Base-by-base conservation (phyloP, 345 rosid genomes). In the Toxicodendron radicans region DNA sequence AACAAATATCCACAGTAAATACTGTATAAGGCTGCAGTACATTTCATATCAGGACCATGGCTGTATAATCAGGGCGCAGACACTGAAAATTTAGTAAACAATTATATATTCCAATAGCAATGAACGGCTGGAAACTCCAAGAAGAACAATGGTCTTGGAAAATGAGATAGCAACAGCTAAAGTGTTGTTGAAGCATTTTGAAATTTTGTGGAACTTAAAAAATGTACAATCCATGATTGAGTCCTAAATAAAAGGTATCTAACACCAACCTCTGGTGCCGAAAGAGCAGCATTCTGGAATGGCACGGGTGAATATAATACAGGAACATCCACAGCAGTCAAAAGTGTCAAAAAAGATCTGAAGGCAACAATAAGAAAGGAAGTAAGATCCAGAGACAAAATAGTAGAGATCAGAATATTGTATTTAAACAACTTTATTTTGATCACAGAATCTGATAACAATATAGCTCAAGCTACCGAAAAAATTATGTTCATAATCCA, bases 231-330 rank as follows among this genome's bases (percentile, higher is more conserved):
- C 24, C 16, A 13, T 58, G 68, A 72, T 14, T 46, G 32, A 72
- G 13, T 52, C 46, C 24, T 24, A 33, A 30, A 46, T 46, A 30
- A 14, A 54, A 71, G 46, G n/a, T 14, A 56, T 59, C 58, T 65
- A 82, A 54, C 11, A 85, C 88, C 43, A 67, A 89, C 99, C 95
- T 92, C 92, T 0, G 98, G 99, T 65, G 91, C 79, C 74, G 97
- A 91, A 62, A 93, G 64, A 72, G 99, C 86, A 66, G 95, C 91
- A 80, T 90, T 89, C 71, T 82, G 93, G 81, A 90, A 96, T 30
- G 91, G 91, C 45, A 89, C 81, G 18, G 97, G 92, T 53, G 98
- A 92, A 84, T 86, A 93, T 71, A 96, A 64, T 65, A 86, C 64
- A 11, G 97, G 99, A 80, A 93, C 95, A 65, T 96, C 99, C 76